Evolutionary conservation across 1,284 basidiomycete genomes (phyloP).

Genomic region (Irpex lacteus): DNA sequence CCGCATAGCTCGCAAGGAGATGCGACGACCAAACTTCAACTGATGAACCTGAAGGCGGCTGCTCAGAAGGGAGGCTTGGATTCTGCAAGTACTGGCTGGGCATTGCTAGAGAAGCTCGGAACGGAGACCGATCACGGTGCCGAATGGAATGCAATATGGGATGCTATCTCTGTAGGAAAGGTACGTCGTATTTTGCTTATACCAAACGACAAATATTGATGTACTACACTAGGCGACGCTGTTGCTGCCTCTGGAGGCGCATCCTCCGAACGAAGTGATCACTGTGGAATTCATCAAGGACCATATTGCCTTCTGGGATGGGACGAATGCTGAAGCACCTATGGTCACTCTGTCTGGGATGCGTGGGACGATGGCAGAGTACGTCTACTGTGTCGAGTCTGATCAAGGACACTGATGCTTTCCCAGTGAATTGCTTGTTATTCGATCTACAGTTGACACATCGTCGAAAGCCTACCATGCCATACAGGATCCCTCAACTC

Average conservation of each 20-base stretch:
- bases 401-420: conserved; percentile 11
- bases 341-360: conserved; percentile 81
- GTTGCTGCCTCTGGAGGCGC: conserved; percentile 66
- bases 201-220: conserved; percentile 1
- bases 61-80: conserved; percentile 76
- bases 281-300: conserved; percentile 77
- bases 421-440: conserved; percentile 53
- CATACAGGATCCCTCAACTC: conserved; percentile 51
- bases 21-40: conserved; percentile 67
- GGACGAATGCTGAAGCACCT: conserved; percentile 41
- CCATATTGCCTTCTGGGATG: conserved; percentile 68
- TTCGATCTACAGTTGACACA: conserved; percentile 65
- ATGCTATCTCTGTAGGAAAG: conserved; percentile 64
- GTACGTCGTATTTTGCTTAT: conserved; percentile 34
- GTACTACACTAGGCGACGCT: conserved; percentile 62
- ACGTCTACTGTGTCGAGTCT: conserved; percentile 18
- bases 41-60: conserved; percentile 79
- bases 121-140: conserved; percentile 55
- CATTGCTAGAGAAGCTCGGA: conserved; percentile 77
- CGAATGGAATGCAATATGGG: conserved; percentile 80
- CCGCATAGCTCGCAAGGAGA: conserved; percentile 38
- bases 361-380: conserved; percentile 65
- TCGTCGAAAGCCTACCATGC: conserved; percentile 60
- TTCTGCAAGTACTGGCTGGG: conserved; percentile 74
- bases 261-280: conserved; percentile 48